Base-by-base conservation (phyloP, 2,329 filamentous ascomycete species). In the Aschersonia sp. region DNA sequence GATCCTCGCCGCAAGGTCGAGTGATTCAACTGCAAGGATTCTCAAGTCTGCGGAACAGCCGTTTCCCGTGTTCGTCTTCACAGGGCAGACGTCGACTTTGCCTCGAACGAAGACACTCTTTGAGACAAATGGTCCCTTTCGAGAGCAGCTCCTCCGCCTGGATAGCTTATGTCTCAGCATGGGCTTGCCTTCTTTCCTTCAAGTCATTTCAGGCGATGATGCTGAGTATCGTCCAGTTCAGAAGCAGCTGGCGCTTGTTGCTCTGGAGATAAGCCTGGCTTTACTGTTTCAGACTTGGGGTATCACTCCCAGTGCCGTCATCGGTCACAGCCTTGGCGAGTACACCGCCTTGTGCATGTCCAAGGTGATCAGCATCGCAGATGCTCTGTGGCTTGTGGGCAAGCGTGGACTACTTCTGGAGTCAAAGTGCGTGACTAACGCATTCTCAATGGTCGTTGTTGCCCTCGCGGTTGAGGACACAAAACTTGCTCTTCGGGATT, bases 341-440 rank as follows among this genome's bases (percentile, higher is more conserved):
- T 81, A 80, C 54, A 77, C 78, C 29, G 77, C 77, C 30, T 66
- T 81, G 4, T 66, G 76, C 53, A 69, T 74, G 41, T 73, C 77
- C 47, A 77, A 76, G 45, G 75, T 81, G 35, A 66, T 82, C 37
- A 77, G 74, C 6, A 71, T 69, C 39, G 67, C 66, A 49, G 78
- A 82, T 57, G 72, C 76, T 56, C 66, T 85, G 29, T 75, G 73
- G 44, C 66, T 84, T 1, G 77, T 82, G 37, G 79, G 79, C 10
- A 54, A 64, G 43, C 69, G 80, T 51, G 79, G 78, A 6, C 59
- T 69, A 54, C 61, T 80, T 30, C 65, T 81, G 6, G 68, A 74
- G 50, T 60, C 70, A 41, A 66, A 71, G 50, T 83, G 78, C 64
- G 69, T 66, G 12, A 40, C 47, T 2, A 54, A 59, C 6, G 57